Conservation (phyloP, 768 basidiomycete genomes). For the Sporobolomyces roseus region DNA sequence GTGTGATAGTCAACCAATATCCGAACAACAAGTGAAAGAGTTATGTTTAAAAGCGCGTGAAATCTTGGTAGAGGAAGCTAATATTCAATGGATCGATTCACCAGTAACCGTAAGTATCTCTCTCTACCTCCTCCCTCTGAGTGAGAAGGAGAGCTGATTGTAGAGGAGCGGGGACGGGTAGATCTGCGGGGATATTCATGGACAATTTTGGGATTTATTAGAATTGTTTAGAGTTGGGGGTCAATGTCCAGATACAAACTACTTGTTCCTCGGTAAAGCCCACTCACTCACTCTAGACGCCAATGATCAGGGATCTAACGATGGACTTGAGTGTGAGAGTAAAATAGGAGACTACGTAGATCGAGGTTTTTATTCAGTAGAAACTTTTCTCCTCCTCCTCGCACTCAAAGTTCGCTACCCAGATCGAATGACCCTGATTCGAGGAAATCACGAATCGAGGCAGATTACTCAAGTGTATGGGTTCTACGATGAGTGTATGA, state of each 20-base stretch:
- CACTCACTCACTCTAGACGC: conserved; percentile 18
- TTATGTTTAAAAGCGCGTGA: conserved; percentile 94
- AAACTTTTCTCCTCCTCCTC: conserved; percentile 89
- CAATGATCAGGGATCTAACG: too few relatives aligned
- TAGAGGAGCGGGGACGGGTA: conserved; percentile 9
- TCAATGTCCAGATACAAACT: conserved; percentile 50
- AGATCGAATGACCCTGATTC: conserved; percentile 91
- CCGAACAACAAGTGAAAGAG: conserved; percentile 90
- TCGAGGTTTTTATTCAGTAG: conserved; percentile 93
- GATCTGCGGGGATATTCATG: conserved; percentile 83
- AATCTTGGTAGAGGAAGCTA: conserved; percentile 71
- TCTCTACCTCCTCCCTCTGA: neutral
- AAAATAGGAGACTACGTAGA: conserved; percentile 92
- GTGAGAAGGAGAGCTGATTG: neutral
- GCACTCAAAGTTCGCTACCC: conserved; percentile 95
- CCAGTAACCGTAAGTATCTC: conserved; percentile 66
- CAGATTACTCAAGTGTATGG: conserved; percentile 80
- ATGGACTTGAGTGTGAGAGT: too few relatives aligned
- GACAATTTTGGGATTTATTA: conserved; percentile 95
- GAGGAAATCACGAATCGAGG: conserved; percentile 95
- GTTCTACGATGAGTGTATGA: conserved; percentile 79
- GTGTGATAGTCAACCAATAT: conserved; percentile 69
- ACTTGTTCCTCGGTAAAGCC: conserved; percentile 56
- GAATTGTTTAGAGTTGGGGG: conserved; percentile 56
- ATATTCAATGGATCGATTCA: conserved; percentile 91